These are phyloP conservation scores for Fusarium succisae DNA, from an alignment of 2,329 filamentous ascomycete genomes.

Conservation along the genomic window DNA sequence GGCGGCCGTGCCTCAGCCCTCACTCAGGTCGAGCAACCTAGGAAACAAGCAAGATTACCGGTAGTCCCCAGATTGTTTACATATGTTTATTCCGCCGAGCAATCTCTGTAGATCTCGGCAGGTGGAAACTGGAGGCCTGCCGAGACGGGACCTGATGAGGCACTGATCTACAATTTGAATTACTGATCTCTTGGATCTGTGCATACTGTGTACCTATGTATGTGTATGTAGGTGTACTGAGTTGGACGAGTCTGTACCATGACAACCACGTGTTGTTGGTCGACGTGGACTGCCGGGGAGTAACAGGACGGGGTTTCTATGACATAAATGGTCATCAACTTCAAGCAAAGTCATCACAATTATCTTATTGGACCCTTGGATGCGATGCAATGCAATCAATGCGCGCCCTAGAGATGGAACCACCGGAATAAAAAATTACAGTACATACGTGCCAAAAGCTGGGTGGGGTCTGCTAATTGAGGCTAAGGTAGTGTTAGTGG, in stretches of 20 bases:
- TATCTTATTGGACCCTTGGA: constrained; percentile 13
- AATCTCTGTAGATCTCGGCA: constrained; percentile 32
- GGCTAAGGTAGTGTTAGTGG: constrained; percentile 31
- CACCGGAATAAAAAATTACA: not conserved
- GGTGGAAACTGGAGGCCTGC: constrained; percentile 18
- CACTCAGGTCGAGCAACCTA: no score
- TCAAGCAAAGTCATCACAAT: not conserved
- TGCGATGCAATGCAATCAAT: not conserved
- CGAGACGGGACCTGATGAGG: constrained; percentile 16
- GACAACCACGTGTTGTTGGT: constrained; percentile 11
- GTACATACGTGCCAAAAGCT: not conserved
- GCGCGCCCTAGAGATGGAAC: not conserved
- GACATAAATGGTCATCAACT: not conserved
- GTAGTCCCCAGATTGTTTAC: constrained; percentile 20
- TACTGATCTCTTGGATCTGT: constrained; percentile 26
- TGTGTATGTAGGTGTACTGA: not conserved
- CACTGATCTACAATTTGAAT: constrained; percentile 26
- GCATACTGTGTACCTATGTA: not conserved
- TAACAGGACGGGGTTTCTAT: not conserved
- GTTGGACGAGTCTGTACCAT: constrained; percentile 6
- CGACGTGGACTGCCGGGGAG: not conserved
- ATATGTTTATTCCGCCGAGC: constrained; percentile 14
- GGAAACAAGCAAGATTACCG: not conserved
- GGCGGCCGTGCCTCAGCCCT: not conserved
- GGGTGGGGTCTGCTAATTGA: constrained; percentile 24